Conservation (phyloP, 371 early-diverging fungal genomes). For the Mucor ambiguus region DNA sequence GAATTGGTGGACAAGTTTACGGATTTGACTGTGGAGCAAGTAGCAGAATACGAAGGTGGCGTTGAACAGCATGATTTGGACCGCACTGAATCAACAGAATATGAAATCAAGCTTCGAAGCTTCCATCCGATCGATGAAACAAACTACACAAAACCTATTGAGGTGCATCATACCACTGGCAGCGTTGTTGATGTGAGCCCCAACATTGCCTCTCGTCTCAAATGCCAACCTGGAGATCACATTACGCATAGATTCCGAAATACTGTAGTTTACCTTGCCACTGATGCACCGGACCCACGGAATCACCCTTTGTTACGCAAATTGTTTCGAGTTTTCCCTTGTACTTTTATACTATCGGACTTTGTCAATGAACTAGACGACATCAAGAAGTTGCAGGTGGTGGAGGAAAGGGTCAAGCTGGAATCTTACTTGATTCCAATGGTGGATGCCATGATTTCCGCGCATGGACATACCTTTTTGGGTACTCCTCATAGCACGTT, state of each 20-base stretch:
- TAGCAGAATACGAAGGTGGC: slow-evolving; percentile 32
- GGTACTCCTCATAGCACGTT: slow-evolving; percentile 66
- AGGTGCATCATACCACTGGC: slow-evolving; percentile 17
- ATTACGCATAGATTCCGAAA: slow-evolving; percentile 21
- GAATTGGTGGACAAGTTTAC: slow-evolving; percentile 43
- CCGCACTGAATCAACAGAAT: slow-evolving; percentile 43
- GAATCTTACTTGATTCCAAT: slow-evolving; percentile 64
- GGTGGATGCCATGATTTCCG: slow-evolving; percentile 66
- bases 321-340: slow-evolving; percentile 61
- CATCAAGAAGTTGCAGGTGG: slow-evolving; percentile 48
- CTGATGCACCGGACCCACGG: slow-evolving; percentile 59
- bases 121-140: slow-evolving; percentile 23
- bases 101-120: slow-evolving; percentile 46
- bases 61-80: slow-evolving; percentile 37
- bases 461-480: slow-evolving; percentile 59
- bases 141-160: slow-evolving; percentile 28
- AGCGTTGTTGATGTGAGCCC: background rate
- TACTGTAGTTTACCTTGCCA: slow-evolving; percentile 60
- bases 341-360: slow-evolving; percentile 59
- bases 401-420: slow-evolving; percentile 52
- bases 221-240: slow-evolving; percentile 18
- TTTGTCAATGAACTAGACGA: slow-evolving; percentile 51
- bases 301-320: slow-evolving; percentile 58
- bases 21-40: slow-evolving; percentile 37
- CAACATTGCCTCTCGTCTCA: slow-evolving; percentile 12